These are phyloP conservation scores for Yarrowia deformans DNA, from an alignment of 805 yeast genomes.

Conservation along the genomic window DNA sequence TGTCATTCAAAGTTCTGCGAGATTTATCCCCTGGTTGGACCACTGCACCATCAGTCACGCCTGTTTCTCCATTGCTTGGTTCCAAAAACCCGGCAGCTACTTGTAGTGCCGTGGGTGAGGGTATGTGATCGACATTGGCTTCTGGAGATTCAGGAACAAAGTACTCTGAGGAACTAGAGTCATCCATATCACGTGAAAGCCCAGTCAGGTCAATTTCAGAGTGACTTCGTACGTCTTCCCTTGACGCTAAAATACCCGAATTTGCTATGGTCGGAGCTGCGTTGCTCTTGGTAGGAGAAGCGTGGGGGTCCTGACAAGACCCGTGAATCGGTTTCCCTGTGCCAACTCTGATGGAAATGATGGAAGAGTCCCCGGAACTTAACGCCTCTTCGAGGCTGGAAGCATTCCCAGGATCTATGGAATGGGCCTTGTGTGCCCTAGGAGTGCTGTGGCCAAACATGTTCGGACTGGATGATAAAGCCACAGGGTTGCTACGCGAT, in stretches of 20 bases:
- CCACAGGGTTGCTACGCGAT: no score
- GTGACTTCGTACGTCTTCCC: neutral
- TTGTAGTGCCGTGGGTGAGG: no score
- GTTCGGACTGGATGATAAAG: neutral
- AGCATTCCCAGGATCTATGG: neutral
- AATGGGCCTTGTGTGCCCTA: neutral
- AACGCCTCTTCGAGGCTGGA: neutral
- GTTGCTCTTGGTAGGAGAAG: no score
- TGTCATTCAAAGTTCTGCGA: no score
- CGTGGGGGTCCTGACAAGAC: neutral
- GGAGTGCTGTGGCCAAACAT: neutral
- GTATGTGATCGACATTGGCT: neutral
- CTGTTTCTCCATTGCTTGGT: no score
- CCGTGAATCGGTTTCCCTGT: neutral
- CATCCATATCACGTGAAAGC: neutral
- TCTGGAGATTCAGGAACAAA: slow-evolving; percentile 16
- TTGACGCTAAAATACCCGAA: neutral
- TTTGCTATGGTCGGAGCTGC: no score
- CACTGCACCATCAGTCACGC: no score
- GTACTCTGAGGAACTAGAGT: neutral
- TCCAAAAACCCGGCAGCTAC: no score
- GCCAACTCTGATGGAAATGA: slow-evolving; percentile 7
- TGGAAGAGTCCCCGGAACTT: neutral
- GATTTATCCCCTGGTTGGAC: no score
- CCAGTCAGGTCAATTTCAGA: neutral